These are phyloP conservation scores for Boletellus sp. DNA, from an alignment of 1,284 basidiomycete species.

Conservation along the genomic window DNA sequence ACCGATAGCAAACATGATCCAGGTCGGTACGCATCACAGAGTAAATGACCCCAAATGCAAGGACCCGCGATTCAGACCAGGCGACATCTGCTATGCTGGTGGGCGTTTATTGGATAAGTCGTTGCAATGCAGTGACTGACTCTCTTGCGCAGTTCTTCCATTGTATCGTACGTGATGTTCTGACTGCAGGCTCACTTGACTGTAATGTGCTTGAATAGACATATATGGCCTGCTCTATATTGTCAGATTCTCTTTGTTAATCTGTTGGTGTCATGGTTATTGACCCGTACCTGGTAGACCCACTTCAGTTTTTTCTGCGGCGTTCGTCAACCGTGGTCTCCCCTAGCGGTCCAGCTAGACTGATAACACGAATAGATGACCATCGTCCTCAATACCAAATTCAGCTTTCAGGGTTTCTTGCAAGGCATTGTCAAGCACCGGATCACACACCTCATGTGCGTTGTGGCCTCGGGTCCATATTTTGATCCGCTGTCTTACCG, in stretches of 20 bases:
- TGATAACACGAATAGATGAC: constrained; percentile 33
- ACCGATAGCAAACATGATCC: constrained; percentile 65
- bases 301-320: constrained; percentile 43
- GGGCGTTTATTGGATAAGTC: constrained; percentile 7
- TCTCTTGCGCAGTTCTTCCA: constrained; percentile 25
- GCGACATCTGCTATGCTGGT: constrained; percentile 42
- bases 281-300: constrained; percentile 24
- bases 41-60: constrained; percentile 38
- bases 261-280: not conserved
- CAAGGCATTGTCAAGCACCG: constrained; percentile 51
- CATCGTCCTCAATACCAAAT: constrained; percentile 50
- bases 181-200: not conserved
- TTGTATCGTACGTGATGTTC: constrained; percentile 34
- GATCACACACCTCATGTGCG: constrained; percentile 51
- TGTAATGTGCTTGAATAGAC: constrained; percentile 32
- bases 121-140: constrained; percentile 1
- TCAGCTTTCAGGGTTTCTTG: constrained; percentile 51
- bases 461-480: constrained; percentile 12
- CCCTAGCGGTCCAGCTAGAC: not conserved
- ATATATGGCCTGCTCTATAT: constrained; percentile 51
- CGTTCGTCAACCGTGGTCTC: constrained; percentile 25
- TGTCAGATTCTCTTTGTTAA: constrained; percentile 20
- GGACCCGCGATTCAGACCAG: constrained; percentile 36
- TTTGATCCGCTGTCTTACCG: constrained; percentile 13
- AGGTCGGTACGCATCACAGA: constrained; percentile 51